These are phyloP conservation scores for Brassica rapa DNA, from an alignment of 345 rosid species.

Conservation along the genomic window DNA sequence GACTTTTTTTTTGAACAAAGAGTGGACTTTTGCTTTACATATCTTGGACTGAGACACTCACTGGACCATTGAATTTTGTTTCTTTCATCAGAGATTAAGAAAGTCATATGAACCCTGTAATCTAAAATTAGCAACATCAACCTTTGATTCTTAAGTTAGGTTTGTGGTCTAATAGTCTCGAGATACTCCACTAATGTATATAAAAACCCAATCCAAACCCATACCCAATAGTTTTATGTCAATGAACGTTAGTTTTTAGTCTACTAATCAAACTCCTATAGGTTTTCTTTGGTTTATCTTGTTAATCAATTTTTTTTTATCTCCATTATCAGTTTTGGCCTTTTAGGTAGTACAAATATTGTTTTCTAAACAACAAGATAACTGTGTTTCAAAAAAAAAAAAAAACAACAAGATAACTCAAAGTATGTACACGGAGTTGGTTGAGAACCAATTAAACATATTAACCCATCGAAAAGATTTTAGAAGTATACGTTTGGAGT, in stretches of 20 bases:
- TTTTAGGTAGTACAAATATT: not conserved
- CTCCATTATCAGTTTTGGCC: not conserved
- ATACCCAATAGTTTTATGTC: not conserved
- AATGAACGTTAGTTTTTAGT: not conserved
- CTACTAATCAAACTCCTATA: not conserved
- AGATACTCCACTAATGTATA: not conserved
- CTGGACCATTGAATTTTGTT: not conserved
- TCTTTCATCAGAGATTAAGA: not conserved
- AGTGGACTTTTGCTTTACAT: not conserved
- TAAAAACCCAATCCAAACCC: not conserved
- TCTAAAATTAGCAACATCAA: not conserved
- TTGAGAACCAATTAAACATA: not conserved
- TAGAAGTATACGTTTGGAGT: not conserved
- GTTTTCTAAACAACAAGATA: not conserved
- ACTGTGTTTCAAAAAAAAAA: not conserved
- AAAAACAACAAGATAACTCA: not conserved
- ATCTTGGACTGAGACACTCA: not conserved
- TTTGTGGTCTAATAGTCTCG: not conserved
- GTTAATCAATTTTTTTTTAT: not conserved
- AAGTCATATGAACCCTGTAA: not conserved
- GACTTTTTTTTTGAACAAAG: not conserved
- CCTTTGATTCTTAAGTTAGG: not conserved
- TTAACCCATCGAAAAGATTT: not conserved
- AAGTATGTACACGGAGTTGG: not conserved
- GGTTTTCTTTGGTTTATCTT: conserved; percentile 8